Base-by-base conservation (phyloP, 163 green algal species). In the Volvox carteri region DNA sequence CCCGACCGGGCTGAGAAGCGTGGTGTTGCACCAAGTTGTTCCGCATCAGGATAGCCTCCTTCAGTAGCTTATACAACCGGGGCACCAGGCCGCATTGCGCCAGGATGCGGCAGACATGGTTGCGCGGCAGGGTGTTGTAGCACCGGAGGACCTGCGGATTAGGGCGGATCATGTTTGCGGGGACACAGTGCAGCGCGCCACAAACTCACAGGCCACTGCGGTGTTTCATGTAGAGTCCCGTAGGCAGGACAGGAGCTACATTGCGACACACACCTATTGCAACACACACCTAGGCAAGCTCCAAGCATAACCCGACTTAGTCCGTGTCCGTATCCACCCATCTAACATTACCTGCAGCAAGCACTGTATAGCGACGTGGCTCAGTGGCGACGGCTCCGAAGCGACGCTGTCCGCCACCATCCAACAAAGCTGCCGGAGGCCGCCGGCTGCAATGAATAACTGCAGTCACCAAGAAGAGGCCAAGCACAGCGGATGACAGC, bases 361-460 rank as follows among this genome's bases (percentile, higher is more conserved):
- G 81, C 81, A 88, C 50, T 88, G 81, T 37, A 88, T 72, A 5
- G 67, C 81, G 35, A 80, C 68, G 37, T 88, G 37, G 67, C 67
- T 88, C 1, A 88, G 67, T 39, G 81, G 28, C 35, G 50, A 73
- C 2, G 67, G 50, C 81, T 88, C 81, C 1, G 67, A 60, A 18
- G 67, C 81, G 28, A 88, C 81, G 30, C 81, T 80, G 81, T 88
- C 81, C 11, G 81, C 81, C 75, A 81, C 60, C 58, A 86, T 80
- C 30, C 76, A 60, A 56, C 50, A 83, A 76, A 94, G 68, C 42
- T 84, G 50, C 48, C 79, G 78, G 35, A 91, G 46, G 30, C 91
- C 94, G 91, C 95, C 90, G 67, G 94, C 96, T 0, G 95, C 94
- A 23, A 98, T 91, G 60, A 98, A 91, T 87, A 96, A 93, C 76